Conservation (phyloP, 2,329 filamentous ascomycete species). For the Aspergillus fumigatiaffinis region DNA sequence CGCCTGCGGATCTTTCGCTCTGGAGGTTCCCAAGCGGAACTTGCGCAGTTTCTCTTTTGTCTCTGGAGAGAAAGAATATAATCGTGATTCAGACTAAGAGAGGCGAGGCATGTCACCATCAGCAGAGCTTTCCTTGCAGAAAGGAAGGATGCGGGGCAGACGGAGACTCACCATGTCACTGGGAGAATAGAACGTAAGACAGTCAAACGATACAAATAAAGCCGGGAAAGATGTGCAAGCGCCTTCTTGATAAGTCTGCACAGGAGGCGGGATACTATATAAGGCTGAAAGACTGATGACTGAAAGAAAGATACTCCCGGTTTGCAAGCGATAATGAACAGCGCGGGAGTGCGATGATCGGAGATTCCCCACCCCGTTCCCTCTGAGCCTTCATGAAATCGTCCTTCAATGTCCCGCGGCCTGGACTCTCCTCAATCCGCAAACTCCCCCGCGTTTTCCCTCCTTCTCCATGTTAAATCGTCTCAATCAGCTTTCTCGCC, state of each 20-base stretch:
- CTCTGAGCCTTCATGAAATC: constrained; percentile 12
- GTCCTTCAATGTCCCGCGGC: constrained; percentile 4
- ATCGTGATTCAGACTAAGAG: constrained; percentile 70
- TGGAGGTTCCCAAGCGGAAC: constrained; percentile 86
- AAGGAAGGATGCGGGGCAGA: constrained; percentile 13
- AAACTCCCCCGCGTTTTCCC: constrained; percentile 4
- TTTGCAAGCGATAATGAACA: not conserved
- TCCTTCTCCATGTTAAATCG: constrained; percentile 65
- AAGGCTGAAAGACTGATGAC: not conserved
- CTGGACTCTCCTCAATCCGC: not conserved
- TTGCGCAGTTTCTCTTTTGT: constrained; percentile 88
- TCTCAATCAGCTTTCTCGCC: constrained; percentile 67
- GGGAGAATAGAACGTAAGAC: not conserved
- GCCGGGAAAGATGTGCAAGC: not conserved
- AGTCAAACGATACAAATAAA: not conserved
- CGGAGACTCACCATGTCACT: constrained; percentile 13
- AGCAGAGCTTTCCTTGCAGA: not conserved
- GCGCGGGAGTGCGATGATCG: constrained; percentile 5
- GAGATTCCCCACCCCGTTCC: constrained; percentile 13
- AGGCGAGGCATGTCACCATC: not conserved
- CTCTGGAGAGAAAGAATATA: constrained; percentile 90
- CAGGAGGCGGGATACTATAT: not conserved
- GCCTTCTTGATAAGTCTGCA: not conserved
- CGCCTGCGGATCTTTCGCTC: constrained; percentile 81
- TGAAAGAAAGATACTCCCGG: not conserved